Conservation (phyloP, 148 eudicot species). For the Persicaria maculosa region DNA sequence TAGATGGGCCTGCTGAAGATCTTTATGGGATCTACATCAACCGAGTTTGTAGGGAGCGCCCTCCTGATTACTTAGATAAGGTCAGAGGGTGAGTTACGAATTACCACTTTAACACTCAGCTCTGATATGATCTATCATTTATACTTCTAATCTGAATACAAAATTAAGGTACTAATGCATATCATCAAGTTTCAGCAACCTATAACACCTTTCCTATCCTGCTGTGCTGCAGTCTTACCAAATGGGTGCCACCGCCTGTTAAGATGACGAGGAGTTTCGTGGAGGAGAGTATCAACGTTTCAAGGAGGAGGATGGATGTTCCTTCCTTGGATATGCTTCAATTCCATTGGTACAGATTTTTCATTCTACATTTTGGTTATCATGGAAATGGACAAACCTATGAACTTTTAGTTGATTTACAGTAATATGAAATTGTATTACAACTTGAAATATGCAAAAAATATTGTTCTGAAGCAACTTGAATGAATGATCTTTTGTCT, state of each 20-base stretch:
- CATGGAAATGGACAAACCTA: neutral
- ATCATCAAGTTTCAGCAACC: neutral
- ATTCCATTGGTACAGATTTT: conserved; percentile 67
- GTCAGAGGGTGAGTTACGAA: conserved; percentile 81
- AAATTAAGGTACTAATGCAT: neutral
- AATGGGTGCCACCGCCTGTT: conserved; percentile 98
- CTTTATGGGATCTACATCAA: conserved; percentile 96
- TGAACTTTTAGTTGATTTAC: neutral
- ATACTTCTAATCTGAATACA: neutral
- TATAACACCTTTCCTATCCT: neutral
- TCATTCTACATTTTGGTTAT: conserved; percentile 7
- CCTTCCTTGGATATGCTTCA: conserved; percentile 94
- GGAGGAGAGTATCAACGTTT: conserved; percentile 61
- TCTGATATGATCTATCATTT: neutral
- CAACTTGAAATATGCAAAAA: neutral
- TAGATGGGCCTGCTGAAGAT: conserved; percentile 99
- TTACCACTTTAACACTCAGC: conserved; percentile 11
- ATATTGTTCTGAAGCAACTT: neutral
- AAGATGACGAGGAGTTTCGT: conserved; percentile 88
- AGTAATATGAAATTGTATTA: neutral
- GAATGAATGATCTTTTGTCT: neutral
- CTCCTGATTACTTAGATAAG: conserved; percentile 72
- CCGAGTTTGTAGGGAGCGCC: conserved; percentile 82
- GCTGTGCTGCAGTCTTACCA: conserved; percentile 65
- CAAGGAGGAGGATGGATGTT: conserved; percentile 95